These are phyloP conservation scores for Solanum clarkiae DNA, from an alignment of 257 asterid species.

Conservation along the genomic window DNA sequence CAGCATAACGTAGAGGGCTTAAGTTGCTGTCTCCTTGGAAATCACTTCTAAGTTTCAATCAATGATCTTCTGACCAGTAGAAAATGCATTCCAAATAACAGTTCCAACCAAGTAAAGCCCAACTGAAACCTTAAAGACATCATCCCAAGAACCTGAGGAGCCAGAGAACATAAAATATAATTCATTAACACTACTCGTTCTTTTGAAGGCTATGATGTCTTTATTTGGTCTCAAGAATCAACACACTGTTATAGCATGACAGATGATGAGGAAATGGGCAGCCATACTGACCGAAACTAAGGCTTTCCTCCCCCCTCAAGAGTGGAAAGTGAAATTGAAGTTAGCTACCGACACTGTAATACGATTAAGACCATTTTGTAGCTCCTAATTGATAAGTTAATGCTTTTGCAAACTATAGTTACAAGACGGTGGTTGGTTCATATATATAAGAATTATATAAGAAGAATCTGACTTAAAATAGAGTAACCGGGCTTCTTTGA, in stretches of 20 bases:
- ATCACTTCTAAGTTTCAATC: slow-evolving; percentile 8
- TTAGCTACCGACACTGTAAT: not conserved
- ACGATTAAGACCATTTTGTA: not conserved
- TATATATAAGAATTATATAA: too few species aligned
- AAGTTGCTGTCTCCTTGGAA: not conserved
- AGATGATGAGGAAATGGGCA: not conserved
- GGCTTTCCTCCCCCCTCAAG: not conserved
- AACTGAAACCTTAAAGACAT: slow-evolving; percentile 67
- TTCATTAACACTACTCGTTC: not conserved
- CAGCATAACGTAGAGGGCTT: not conserved
- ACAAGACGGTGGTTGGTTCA: not conserved
- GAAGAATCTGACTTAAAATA: too few species aligned
- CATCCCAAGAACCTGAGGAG: slow-evolving; percentile 70
- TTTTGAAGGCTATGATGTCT: not conserved
- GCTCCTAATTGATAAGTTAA: not conserved
- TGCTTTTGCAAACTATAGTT: not conserved
- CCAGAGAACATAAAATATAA: not conserved
- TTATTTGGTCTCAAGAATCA: not conserved
- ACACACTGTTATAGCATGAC: not conserved
- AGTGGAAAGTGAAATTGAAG: not conserved
- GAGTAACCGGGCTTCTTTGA: too few species aligned
- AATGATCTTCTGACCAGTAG: slow-evolving; percentile 77
- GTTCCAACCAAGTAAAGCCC: slow-evolving; percentile 78
- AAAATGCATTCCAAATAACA: slow-evolving; percentile 71
- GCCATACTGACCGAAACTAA: not conserved